Evolutionary conservation across 345 rosid genomes (phyloP).

Genomic region (Eutrema japonicum): DNA sequence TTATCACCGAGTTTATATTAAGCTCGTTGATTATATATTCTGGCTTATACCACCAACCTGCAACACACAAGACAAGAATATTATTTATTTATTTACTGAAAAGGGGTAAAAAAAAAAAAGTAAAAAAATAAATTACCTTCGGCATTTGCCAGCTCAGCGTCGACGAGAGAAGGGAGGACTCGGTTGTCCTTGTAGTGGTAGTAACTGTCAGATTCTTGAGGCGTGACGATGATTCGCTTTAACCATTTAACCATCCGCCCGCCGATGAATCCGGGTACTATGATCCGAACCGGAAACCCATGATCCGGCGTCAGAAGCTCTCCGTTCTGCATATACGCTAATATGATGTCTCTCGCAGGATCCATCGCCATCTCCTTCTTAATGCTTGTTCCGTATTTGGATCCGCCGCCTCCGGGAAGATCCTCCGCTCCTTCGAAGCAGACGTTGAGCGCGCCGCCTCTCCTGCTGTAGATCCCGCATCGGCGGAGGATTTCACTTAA

Average conservation of each 20-base stretch:
- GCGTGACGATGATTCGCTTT: slow-evolving; percentile 74
- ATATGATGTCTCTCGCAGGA: slow-evolving; percentile 73
- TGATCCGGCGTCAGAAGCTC: slow-evolving; percentile 82
- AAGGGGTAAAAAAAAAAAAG: too few species aligned
- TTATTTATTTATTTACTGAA: background rate
- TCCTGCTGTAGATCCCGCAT: slow-evolving; percentile 68
- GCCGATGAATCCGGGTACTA: slow-evolving; percentile 89
- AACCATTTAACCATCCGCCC: slow-evolving; percentile 98
- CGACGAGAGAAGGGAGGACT: slow-evolving; percentile 87
- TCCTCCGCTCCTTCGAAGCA: slow-evolving; percentile 97
- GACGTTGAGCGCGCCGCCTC: slow-evolving; percentile 71
- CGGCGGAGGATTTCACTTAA: slow-evolving; percentile 64
- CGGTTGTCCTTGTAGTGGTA: slow-evolving; percentile 85
- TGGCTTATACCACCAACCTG: slow-evolving; percentile 97
- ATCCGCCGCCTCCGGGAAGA: slow-evolving; percentile 93
- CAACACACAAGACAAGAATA: background rate
- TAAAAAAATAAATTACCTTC: slow-evolving; percentile 55
- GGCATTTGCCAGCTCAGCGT: slow-evolving; percentile 82
- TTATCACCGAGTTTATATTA: slow-evolving; percentile 85
- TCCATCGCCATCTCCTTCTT: slow-evolving; percentile 76
- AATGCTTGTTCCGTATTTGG: slow-evolving; percentile 89
- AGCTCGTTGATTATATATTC: slow-evolving; percentile 86
- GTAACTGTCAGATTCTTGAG: slow-evolving; percentile 70
- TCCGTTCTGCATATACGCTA: slow-evolving; percentile 98
- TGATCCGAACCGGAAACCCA: slow-evolving; percentile 83